These are phyloP conservation scores for Bathelium albidoporum DNA, from an alignment of 495 filamentous ascomycete species.

Conservation along the genomic window DNA sequence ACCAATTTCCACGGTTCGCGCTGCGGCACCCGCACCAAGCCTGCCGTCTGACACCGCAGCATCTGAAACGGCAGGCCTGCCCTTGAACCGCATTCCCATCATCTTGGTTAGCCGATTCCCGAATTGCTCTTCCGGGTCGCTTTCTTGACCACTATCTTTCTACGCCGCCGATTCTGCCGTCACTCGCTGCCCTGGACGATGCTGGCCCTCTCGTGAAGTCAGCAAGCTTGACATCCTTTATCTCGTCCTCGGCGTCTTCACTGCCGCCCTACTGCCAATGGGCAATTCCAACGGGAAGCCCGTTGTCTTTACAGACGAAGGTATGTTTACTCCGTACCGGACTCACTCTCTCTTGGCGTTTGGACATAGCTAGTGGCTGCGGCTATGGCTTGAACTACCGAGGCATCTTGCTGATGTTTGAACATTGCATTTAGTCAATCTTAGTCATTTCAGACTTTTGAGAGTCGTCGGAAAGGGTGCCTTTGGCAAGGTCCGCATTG, in stretches of 20 bases:
- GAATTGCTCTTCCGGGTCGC: background rate
- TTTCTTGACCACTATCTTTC: background rate
- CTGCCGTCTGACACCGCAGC: background rate
- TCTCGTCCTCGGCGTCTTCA: background rate
- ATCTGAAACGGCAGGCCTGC: background rate
- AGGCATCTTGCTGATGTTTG: constrained; percentile 5
- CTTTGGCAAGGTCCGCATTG: constrained; percentile 96
- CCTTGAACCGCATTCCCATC: background rate
- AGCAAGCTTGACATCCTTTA: background rate
- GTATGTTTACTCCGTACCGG: constrained; percentile 43
- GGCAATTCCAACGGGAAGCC: constrained; percentile 92
- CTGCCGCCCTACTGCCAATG: constrained; percentile 42
- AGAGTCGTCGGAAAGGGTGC: constrained; percentile 95
- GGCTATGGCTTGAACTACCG: background rate
- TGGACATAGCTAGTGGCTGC: background rate
- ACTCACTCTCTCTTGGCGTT: background rate
- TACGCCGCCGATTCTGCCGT: background rate
- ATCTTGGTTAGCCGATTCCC: background rate
- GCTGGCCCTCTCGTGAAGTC: background rate
- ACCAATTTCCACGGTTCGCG: background rate
- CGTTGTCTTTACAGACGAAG: constrained; percentile 83
- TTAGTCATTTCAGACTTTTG: constrained; percentile 92
- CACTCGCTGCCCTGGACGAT: background rate
- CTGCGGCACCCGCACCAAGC: background rate
- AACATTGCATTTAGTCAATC: constrained; percentile 58